Base-by-base conservation (phyloP, 192 early-diverging fungal species). In the Umbelopsis vinacea region DNA sequence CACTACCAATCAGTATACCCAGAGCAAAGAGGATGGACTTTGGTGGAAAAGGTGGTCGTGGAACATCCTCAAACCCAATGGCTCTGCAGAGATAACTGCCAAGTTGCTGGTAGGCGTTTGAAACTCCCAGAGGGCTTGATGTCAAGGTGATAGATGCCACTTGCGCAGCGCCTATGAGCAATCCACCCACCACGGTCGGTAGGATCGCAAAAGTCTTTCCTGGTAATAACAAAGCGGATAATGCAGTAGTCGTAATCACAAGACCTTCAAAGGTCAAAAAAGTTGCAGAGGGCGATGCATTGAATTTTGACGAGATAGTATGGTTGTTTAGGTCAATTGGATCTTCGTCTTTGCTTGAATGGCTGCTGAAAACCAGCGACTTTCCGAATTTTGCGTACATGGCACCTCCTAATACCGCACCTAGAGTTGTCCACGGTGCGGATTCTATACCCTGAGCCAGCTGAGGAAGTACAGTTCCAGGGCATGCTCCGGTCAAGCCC, bases 391-490 rank as follows among this genome's bases (percentile, higher is more conserved):
- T 54, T 54, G 53, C 53, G 53, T 54, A 54, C 12, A 54, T 26
- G n/a, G 53, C 26, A 22, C 53, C 53, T 8, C 53, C 53, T 14
- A 54, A 6, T 22, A 54, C 5, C 1, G 53, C 53, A 22, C 53
- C 53, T 54, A 54, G 22, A 26, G 53, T 6, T 9, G 53, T 54
- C 10, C 24, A 22, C 7, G 24, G 53, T 26, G 53, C 53, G 23
- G 53, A 54, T 54, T 54, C 11, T 54, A 54, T 22, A 26, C 53
- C 53, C 3, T 54, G 53, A 54, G 23, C 53, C 0, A 54, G 53
- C 53, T 54, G 53, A 54, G 53, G 53, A 54, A 54, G 53, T 14
- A 54, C 53, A 54, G 53, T 54, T 54, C 53, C 53, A 26, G 53
- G 53, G 23, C 53, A 54, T 54, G 53, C 53, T 24, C 53, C 53